Evolutionary conservation across 495 filamentous ascomycete genomes (phyloP).

Genomic region (Clavariopsis aquatica): DNA sequence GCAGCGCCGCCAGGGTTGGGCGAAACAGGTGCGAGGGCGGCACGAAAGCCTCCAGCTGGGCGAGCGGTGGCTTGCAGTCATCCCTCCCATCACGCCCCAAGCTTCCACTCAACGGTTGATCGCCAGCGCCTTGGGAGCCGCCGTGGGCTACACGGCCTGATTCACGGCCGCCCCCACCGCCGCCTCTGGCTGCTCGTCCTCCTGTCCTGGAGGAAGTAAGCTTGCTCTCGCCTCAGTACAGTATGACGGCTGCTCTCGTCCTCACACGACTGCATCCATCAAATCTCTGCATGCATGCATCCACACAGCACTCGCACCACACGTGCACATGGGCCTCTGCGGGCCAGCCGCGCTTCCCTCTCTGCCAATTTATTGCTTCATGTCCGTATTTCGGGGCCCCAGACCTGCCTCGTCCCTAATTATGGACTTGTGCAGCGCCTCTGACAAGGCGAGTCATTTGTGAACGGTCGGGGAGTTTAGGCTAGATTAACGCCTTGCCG

Average conservation of each 20-base stretch:
- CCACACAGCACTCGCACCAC: neutral
- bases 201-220: neutral
- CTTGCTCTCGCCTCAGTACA: too few relatives aligned
- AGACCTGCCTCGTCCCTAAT: neutral
- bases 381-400: conserved; percentile 9
- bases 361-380: neutral
- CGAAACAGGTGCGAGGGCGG: conserved; percentile 9
- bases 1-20: conserved; percentile 3
- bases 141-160: neutral
- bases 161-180: too few relatives aligned
- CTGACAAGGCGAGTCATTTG: conserved; percentile 16
- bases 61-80: conserved; percentile 20
- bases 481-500: conserved; percentile 29
- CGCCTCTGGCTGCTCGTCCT: neutral
- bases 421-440: conserved; percentile 15
- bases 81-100: conserved; percentile 22
- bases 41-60: neutral
- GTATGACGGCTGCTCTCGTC: too few relatives aligned
- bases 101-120: conserved; percentile 29
- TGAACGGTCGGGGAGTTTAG: conserved; percentile 28
- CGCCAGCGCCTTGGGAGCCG: conserved; percentile 16
- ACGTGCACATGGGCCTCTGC: neutral
- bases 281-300: neutral
- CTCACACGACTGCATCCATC: too few relatives aligned
- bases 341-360: neutral